Conservation (phyloP, 306 rosid genomes). For the Mimosa bimucronata region DNA sequence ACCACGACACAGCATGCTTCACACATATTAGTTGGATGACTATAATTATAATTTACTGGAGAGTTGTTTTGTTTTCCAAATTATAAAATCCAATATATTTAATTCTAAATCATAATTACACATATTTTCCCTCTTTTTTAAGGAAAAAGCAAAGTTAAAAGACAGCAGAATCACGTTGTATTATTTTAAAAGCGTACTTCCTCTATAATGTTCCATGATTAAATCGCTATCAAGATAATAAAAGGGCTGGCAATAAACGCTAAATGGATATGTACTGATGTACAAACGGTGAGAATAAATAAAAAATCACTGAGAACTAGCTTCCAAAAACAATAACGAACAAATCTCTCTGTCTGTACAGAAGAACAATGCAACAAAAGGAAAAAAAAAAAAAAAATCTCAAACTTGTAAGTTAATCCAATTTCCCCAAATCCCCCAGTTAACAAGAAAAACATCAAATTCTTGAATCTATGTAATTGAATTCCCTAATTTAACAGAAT, state of each 20-base stretch:
- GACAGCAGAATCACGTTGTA: not conserved
- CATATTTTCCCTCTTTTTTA: not conserved
- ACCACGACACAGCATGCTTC: not conserved
- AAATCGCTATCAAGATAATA: not conserved
- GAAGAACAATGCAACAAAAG: slow-evolving; percentile 29
- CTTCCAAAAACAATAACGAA: slow-evolving; percentile 17
- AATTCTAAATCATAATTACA: not conserved
- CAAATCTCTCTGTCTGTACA: slow-evolving; percentile 53
- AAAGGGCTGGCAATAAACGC: not conserved
- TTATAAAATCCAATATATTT: not conserved
- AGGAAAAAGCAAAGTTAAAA: not conserved
- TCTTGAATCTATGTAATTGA: slow-evolving; percentile 27
- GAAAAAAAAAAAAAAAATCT: slow-evolving; percentile 27
- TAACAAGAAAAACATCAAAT: not conserved
- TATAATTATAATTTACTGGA: not conserved
- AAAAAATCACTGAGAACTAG: not conserved
- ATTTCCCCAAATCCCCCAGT: not conserved
- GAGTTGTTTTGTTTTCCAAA: not conserved
- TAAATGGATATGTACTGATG: not conserved
- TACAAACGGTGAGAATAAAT: not conserved
- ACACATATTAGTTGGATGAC: not conserved
- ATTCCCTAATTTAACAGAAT: slow-evolving; percentile 1
- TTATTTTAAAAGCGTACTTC: not conserved
- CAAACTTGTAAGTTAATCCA: not conserved
- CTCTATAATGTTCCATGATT: not conserved